phyloP scores from a whole-genome alignment of 768 basidiomycete species.

The Gloeopeniophorella convolvens region DNA sequence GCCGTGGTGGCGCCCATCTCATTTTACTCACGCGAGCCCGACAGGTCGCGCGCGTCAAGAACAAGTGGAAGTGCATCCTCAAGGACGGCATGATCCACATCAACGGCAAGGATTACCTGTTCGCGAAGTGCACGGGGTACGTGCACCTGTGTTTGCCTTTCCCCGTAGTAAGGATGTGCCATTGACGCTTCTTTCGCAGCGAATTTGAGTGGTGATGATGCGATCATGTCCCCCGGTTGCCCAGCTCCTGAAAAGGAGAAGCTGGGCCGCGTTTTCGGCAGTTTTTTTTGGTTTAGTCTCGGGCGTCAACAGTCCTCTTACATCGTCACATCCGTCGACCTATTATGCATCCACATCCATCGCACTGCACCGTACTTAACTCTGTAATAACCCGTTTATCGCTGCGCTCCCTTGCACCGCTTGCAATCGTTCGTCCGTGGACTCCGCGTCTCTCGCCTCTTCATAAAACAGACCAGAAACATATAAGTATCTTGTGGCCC shows the following conservation, averaged over 20 bases:
- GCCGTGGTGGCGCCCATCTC: too few species aligned
- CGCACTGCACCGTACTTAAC: conserved; percentile 5
- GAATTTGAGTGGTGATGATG: conserved; percentile 32
- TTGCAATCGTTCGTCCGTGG: not conserved
- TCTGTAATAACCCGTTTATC: not conserved
- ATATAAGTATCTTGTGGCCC: conserved; percentile 11
- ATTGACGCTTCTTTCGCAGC: conserved; percentile 16
- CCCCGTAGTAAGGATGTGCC: not conserved
- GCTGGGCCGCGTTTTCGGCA: too few species aligned
- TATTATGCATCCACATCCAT: conserved; percentile 12
- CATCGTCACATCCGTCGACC: conserved; percentile 12
- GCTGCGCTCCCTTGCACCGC: not conserved
- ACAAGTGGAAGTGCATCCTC: conserved; percentile 98
- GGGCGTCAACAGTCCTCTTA: not conserved
- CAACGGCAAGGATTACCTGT: conserved; percentile 96
- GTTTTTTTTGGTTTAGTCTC: not conserved
- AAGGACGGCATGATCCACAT: conserved; percentile 98
- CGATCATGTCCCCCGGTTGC: not conserved
- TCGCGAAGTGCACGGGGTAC: conserved; percentile 93
- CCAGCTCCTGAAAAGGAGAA: too few species aligned
- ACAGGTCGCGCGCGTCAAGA: conserved; percentile 97
- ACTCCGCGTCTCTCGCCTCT: not conserved
- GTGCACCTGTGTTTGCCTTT: conserved; percentile 12
- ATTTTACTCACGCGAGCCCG: not conserved
- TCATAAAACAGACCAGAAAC: conserved; percentile 12